Base-by-base conservation (phyloP, 768 basidiomycete species). In the Macrolepiota fuliginosa region DNA sequence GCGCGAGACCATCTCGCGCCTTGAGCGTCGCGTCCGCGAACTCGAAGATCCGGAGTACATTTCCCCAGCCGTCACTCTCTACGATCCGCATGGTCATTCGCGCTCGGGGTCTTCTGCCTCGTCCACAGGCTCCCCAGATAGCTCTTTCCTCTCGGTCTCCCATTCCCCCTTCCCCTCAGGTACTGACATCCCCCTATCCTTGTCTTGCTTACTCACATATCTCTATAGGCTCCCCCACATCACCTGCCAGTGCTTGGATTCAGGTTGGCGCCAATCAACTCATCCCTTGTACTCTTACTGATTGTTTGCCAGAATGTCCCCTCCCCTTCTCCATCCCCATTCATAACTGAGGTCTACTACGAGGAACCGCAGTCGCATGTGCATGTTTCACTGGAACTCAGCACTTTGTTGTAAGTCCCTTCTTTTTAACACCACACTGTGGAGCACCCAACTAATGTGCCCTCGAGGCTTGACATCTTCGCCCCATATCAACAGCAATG, bases 31-130 rank as follows among this genome's bases (percentile, higher is more conserved):
- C 60, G 82, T 92, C 63, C 79, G 82, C 54, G 89, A 92, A 66
- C 85, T 92, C 63, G 90, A 91, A 71, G 87, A 85, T 75, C 85
- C 89, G 0, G 89, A 90, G 62, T 85, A 87, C 67, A 76, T 85
- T 6, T 84, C 88, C 1, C 82, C 89, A 17, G 82, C 85, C n/a
- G 82, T 91, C 45, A 83, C 81, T 15, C 72, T 91, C n/a, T 84
- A 86, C 68, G 86, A 90, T 70, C 90, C 89, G 15, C 86, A 90
- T 68, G 54, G 74, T 19, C 77, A 79, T 63, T 78, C 78, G 25
- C 77, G 76, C 52, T 83, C 82, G n/a, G 79, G 80, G 65, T 86
- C 84, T 32, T 81, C 83, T 0, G 80, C 83, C 4, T 85, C 82
- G 3, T 84, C 84, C 12, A 71, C 81, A 40, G 79, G 77, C 57